phyloP scores from a whole-genome alignment of 306 rosid species.

The Canavalia gladiata region DNA sequence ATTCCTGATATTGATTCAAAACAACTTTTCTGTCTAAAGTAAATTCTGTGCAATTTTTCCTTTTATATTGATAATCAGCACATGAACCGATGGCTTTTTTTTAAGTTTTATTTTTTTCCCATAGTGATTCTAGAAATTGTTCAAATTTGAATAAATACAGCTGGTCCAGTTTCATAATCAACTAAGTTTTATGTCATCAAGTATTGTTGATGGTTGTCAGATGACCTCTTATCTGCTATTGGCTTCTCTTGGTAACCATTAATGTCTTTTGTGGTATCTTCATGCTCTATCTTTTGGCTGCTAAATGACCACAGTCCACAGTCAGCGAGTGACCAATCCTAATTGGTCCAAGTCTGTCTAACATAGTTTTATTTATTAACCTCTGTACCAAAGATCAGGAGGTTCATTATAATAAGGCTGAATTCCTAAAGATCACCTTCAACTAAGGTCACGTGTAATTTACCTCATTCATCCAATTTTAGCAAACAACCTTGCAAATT shows the following conservation, averaged over 20 bases:
- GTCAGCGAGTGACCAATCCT: too few relatives aligned
- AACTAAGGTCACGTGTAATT: too few relatives aligned
- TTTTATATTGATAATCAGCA: background rate
- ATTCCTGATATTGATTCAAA: background rate
- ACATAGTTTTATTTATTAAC: too few relatives aligned
- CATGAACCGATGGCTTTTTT: background rate
- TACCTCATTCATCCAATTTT: too few relatives aligned
- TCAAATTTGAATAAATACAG: background rate
- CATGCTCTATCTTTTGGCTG: too few relatives aligned
- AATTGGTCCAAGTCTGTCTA: too few relatives aligned
- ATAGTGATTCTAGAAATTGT: background rate
- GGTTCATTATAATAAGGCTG: too few relatives aligned
- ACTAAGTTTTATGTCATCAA: background rate
- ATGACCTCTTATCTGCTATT: background rate
- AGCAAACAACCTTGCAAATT: too few relatives aligned
- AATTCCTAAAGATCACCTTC: too few relatives aligned
- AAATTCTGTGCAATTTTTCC: background rate
- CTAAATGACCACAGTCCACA: too few relatives aligned
- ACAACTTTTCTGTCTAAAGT: background rate
- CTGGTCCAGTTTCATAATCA: background rate
- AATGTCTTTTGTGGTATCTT: too few relatives aligned
- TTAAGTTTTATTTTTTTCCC: background rate
- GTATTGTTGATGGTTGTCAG: constrained; percentile 8
- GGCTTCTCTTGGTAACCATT: background rate
- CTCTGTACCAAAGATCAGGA: too few relatives aligned